Evolutionary conservation across 73 alveolate species (phyloP).

Genomic region (Urostyla sp.): DNA sequence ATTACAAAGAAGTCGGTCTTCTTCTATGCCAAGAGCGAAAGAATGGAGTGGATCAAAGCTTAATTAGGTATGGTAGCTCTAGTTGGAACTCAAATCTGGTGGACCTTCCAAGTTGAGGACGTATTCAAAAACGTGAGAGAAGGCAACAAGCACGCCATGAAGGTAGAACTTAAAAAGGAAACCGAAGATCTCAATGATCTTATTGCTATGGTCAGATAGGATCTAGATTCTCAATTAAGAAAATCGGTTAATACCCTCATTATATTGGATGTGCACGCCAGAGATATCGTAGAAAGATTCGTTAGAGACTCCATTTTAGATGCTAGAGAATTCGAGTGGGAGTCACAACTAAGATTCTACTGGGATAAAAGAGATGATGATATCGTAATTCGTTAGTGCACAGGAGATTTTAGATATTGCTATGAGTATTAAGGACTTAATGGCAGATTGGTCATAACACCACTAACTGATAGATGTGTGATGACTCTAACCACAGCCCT

Average conservation of each 20-base stretch:
- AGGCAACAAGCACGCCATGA: constrained; percentile 99
- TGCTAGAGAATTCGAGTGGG: constrained; percentile 99
- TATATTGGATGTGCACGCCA: constrained; percentile 99
- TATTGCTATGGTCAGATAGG: constrained; percentile 96
- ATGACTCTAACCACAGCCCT: constrained; percentile 99
- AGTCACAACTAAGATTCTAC: constrained; percentile 97
- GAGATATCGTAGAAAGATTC: constrained; percentile 97
- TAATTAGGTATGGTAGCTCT: constrained; percentile 98
- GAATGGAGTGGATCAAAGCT: constrained; percentile 94
- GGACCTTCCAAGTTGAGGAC: constrained; percentile 99
- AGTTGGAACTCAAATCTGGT: constrained; percentile 99
- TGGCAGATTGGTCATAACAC: constrained; percentile 99
- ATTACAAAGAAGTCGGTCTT: constrained; percentile 93
- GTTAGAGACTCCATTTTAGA: constrained; percentile 97
- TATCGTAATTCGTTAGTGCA: constrained; percentile 95
- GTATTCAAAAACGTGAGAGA: constrained; percentile 98
- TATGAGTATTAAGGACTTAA: constrained; percentile 97
- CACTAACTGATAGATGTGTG: constrained; percentile 99
- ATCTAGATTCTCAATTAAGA: constrained; percentile 87
- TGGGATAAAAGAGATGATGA: constrained; percentile 98
- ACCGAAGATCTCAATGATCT: constrained; percentile 91
- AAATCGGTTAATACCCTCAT: constrained; percentile 96
- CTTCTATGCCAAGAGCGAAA: constrained; percentile 96
- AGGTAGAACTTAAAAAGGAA: constrained; percentile 94
- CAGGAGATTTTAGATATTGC: constrained; percentile 93